Evolutionary conservation across 2,329 filamentous ascomycete species (phyloP), one percentile per base, ranked within the genome.

Genomic region (Sclerotinia sclerotiorum): DNA sequence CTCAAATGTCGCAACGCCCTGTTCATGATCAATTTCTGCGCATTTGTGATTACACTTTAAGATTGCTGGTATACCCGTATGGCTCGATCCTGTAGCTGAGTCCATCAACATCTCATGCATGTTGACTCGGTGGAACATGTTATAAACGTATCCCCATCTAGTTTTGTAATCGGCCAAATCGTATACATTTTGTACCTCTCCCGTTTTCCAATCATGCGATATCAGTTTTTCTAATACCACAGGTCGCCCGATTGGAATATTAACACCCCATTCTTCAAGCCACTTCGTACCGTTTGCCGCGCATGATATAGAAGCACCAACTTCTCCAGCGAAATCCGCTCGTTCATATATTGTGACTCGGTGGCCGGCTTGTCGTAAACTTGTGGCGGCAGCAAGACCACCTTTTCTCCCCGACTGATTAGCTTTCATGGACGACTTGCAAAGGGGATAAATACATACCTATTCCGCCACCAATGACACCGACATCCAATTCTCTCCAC

Each of bases 221-320:
- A 91, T 90, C 65, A 91, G 82, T 74, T 87, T 87, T 77, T 82
- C 82, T 61, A 91, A 79, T 1, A 90, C 80, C 1, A 91, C 88
- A 0, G 88, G 88, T 68, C 90, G 85, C 11, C 88, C 89, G 73
- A 86, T 87, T 19, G 79, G 79, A 1, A 91, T 81, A 73, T 91
- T 86, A 1, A 91, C 87, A 0, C 80, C 81, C 89, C 89, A 91
- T 76, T 89, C 87, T 70, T 89, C 84, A 10, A 91, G 79, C 88
- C 88, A 91, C 58, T 87, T 82, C 1, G 88, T 89, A 10, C 88
- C 89, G 73, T 91, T 91, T 13, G 89, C 88, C 1, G 89, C 89
- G 73, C 88, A 90, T 0, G 85, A 88, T 0, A 90, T 83, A 0
- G 88, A 89, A 0, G 87, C 87, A 17, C 89, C 89, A 0, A 89